These are phyloP conservation scores for Linum usitatissimum DNA, from an alignment of 345 rosid species.

Conservation along the genomic window DNA sequence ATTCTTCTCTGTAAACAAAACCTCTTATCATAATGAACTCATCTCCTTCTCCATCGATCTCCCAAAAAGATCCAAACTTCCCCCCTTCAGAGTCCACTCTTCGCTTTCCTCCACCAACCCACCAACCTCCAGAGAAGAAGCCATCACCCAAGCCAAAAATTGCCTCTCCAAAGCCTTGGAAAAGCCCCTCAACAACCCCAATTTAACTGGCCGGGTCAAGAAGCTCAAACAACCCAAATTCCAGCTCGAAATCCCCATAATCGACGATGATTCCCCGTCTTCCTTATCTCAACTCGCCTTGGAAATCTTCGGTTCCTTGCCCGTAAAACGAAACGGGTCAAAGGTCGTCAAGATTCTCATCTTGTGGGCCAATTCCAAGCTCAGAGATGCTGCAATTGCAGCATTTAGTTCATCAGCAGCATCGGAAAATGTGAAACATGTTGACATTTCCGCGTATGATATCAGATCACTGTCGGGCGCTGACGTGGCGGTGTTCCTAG, in stretches of 20 bases:
- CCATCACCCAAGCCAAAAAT: slow-evolving; percentile 68
- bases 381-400: slow-evolving; percentile 25
- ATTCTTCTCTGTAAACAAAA: not conserved
- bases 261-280: slow-evolving; percentile 54
- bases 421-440: slow-evolving; percentile 29
- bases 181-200: slow-evolving; percentile 73
- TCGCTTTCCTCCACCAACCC: slow-evolving; percentile 42
- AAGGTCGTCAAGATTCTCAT: slow-evolving; percentile 34
- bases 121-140: slow-evolving; percentile 66
- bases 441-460: slow-evolving; percentile 26
- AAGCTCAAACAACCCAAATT: slow-evolving; percentile 63
- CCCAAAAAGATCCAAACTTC: slow-evolving; percentile 16
- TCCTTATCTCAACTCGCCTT: slow-evolving; percentile 47
- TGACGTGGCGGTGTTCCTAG: slow-evolving; percentile 58
- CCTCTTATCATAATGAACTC: not conserved
- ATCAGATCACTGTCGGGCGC: slow-evolving; percentile 22
- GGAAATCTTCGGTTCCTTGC: slow-evolving; percentile 41
- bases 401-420: slow-evolving; percentile 23
- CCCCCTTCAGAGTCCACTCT: slow-evolving; percentile 23
- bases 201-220: slow-evolving; percentile 55
- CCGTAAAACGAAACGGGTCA: slow-evolving; percentile 50
- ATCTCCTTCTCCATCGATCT: slow-evolving; percentile 10
- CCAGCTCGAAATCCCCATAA: slow-evolving; percentile 63
- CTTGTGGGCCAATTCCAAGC: slow-evolving; percentile 39
- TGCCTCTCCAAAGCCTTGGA: slow-evolving; percentile 54